Base-by-base conservation (phyloP, 129 eudicot species). In the Logfia minima region DNA sequence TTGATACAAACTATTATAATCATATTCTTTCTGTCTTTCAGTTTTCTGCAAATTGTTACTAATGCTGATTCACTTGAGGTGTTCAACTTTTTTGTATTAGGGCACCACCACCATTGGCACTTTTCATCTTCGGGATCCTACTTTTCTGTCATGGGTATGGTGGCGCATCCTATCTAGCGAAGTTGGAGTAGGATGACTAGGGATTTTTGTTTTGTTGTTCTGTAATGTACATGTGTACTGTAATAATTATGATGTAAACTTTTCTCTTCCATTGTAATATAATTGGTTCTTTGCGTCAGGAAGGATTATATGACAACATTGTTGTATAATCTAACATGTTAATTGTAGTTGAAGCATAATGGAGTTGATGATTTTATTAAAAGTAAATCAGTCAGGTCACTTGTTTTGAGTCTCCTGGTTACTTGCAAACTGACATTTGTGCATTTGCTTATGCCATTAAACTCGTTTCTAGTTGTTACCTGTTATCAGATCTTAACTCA, bases 181-280 rank as follows among this genome's bases (percentile, higher is more conserved):
- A 75, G 69, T 62, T 75, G 59, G 79, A 39, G 70, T 41, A 43
- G 79, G 79, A 62, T 75, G n/a, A 59, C 5, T 74, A 74, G 69
- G 19, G 39, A 34, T 35, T 17, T 28, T 62, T 4, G 5, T 63
- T 75, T 64, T 63, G 79, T 64, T 63, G 63, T 75, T 75, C 3
- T 64, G 71, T 65, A 63, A 65, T 63, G 51, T 64, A 75, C 79
- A 75, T 64, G 51, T 64, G 71, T 64, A 75, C n/a, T 28, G 64
- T 63, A 75, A 75, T 75, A 75, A 75, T 75, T 43, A 26, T 43
- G 69, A 23, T 74, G 63, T 70, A 72, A 70, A 45, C 62, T 70
- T 70, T 56, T 73, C 13, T 29, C 32, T 48, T 60, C 24, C 71
- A 24, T 45, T 75, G 71, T 62, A 75, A 75, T 39, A 63, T 41